Percentiles rank a stretch among this genome's conserved stretches.
These are phyloP conservation scores for Tulasnella sp. DNA, from an alignment of 768 basidiomycete species.

Conservation along the genomic window DNA sequence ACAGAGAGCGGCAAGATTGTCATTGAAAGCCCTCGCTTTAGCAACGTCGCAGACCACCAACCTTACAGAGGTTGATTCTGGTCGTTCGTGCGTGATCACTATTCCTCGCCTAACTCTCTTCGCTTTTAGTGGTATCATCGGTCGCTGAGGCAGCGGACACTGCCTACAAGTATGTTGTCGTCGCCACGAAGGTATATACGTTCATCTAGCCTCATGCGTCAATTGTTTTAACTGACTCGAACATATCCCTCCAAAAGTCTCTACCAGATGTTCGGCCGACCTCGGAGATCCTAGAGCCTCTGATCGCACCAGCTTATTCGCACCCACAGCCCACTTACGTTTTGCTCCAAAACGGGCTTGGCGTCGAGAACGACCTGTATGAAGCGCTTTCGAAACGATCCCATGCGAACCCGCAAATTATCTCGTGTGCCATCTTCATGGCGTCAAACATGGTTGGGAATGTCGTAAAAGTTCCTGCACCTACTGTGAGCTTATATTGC, in stretches of 20 bases:
- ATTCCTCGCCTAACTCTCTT: no score
- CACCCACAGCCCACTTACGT: slow-evolving; percentile 48
- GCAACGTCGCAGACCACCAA: slow-evolving; percentile 44
- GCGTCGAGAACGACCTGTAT: slow-evolving; percentile 57
- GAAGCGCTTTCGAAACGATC: slow-evolving; percentile 34
- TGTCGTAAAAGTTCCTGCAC: no score
- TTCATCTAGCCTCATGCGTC: no score
- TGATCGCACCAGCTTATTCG: slow-evolving; percentile 38
- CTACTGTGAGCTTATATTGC: no score
- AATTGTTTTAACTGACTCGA: no score
- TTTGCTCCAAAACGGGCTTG: slow-evolving; percentile 60
- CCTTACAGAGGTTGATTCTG: slow-evolving; percentile 45
- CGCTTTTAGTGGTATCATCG: slow-evolving; percentile 40
- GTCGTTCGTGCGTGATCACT: no score
- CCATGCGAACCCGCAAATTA: neutral
- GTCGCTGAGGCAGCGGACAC: slow-evolving; percentile 49
- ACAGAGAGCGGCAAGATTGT: slow-evolving; percentile 25
- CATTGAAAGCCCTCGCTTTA: slow-evolving; percentile 50
- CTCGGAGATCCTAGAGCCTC: slow-evolving; percentile 42
- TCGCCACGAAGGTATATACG: slow-evolving; percentile 58
- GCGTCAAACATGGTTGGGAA: neutral
- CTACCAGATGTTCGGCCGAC: slow-evolving; percentile 56
- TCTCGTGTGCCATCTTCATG: neutral
- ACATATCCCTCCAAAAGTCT: slow-evolving; percentile 41
- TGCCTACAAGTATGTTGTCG: slow-evolving; percentile 51